These are phyloP conservation scores for Beta lomatogona DNA, from an alignment of 179 eudicot genomes.

Conservation along the genomic window DNA sequence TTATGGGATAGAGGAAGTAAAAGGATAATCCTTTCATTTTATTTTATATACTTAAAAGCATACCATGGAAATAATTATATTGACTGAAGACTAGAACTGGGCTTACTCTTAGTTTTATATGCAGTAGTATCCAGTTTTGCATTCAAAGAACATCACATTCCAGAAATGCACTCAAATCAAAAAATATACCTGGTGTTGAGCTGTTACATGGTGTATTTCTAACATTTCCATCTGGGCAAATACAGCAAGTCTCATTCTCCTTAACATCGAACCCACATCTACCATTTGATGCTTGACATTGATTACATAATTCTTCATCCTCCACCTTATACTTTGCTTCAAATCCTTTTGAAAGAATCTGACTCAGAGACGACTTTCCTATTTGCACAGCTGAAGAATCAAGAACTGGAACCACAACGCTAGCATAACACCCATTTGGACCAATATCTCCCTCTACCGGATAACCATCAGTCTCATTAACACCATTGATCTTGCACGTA, in stretches of 20 bases:
- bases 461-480: constrained; percentile 16
- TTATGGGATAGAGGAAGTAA: too few species aligned
- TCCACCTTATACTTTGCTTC: constrained; percentile 30
- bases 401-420: constrained; percentile 42
- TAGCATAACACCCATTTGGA: constrained; percentile 32
- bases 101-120: background rate
- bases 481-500: constrained; percentile 28
- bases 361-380: background rate
- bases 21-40: too few species aligned
- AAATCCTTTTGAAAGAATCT: constrained; percentile 36
- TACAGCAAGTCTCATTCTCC: constrained; percentile 31
- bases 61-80: background rate
- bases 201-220: constrained; percentile 11
- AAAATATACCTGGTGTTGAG: constrained; percentile 28
- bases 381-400: constrained; percentile 12
- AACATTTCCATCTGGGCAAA: constrained; percentile 44
- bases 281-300: constrained; percentile 42
- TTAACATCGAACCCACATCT: constrained; percentile 44
- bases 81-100: background rate
- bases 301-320: constrained; percentile 23
- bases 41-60: background rate
- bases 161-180: background rate
- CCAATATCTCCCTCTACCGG: constrained; percentile 31
- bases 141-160: too few species aligned
- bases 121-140: background rate